Percentiles rank a stretch among this genome's conserved stretches.
These are phyloP conservation scores for Aspergillus uvarum DNA, from an alignment of 2,329 filamentous ascomycete species.

Conservation along the genomic window DNA sequence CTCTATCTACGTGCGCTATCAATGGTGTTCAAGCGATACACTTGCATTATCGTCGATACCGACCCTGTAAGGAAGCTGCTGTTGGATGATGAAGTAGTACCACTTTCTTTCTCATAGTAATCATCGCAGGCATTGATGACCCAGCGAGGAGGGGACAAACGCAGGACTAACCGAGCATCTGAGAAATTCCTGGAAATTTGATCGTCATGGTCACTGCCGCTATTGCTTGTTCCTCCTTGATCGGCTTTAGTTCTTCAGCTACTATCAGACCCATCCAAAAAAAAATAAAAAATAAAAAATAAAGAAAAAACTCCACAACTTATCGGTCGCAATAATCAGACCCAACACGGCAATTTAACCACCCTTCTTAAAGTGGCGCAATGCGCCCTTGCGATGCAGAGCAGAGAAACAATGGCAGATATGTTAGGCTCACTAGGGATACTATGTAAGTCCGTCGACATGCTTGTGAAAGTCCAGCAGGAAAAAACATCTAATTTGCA, in stretches of 20 bases:
- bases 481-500: not conserved
- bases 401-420: not conserved
- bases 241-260: constrained; percentile 8
- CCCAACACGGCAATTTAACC: not conserved
- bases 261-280: not conserved
- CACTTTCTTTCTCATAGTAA: not conserved
- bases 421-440: not conserved
- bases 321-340: constrained; percentile 11
- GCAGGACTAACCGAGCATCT: not conserved
- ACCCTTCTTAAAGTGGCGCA: constrained; percentile 1
- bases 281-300: no score
- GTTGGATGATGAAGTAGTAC: no score
- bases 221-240: constrained; percentile 9
- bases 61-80: constrained; percentile 1
- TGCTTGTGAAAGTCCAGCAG: not conserved
- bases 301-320: constrained; percentile 6
- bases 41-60: not conserved
- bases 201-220: constrained; percentile 6
- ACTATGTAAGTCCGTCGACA: not conserved
- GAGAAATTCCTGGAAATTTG: not conserved
- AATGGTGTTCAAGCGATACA: not conserved
- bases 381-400: constrained; percentile 1
- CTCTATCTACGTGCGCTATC: not conserved
- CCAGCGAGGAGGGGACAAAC: not conserved
- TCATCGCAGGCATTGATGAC: not conserved